phyloP scores from a whole-genome alignment of 345 rosid genomes.

The Turnera subulata region DNA sequence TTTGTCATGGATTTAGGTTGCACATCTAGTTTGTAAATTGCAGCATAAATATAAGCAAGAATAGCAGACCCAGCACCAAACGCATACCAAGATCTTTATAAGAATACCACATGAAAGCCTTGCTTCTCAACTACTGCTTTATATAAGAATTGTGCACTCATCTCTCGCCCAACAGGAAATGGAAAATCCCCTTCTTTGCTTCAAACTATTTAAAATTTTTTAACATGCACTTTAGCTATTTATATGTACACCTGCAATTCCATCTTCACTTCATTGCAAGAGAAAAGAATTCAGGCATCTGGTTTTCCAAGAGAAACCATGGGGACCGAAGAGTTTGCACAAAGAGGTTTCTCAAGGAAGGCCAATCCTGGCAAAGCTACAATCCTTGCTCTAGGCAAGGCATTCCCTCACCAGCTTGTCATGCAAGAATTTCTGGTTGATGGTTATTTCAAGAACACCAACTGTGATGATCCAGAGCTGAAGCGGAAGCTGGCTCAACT shows the following conservation, averaged over 20 bases:
- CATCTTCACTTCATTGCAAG: constrained; percentile 12
- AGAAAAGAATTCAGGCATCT: constrained; percentile 5
- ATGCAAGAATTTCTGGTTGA: constrained; percentile 94
- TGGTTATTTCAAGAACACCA: constrained; percentile 86
- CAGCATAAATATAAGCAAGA: neutral
- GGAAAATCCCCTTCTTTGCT: neutral
- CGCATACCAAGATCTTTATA: constrained; percentile 37
- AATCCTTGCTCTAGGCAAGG: constrained; percentile 82
- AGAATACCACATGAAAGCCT: constrained; percentile 27
- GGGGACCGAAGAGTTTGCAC: constrained; percentile 45
- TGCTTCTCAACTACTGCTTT: constrained; percentile 42
- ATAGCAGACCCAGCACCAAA: constrained; percentile 35
- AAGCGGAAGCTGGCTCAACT: constrained; percentile 82
- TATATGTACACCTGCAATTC: constrained; percentile 22
- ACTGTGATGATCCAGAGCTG: constrained; percentile 86
- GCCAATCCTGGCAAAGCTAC: constrained; percentile 66
- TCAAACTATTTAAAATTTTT: neutral
- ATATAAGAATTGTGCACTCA: constrained; percentile 7
- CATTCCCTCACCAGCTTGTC: constrained; percentile 94
- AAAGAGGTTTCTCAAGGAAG: constrained; percentile 27
- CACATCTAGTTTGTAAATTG: neutral
- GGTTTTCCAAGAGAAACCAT: constrained; percentile 21
- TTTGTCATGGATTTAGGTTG: too few relatives aligned
- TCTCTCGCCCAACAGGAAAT: constrained; percentile 5
- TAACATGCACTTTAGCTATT: constrained; percentile 12